These are phyloP conservation scores for Phytophthora fragariae DNA, from an alignment of 352 stramenopile genomes.

Conservation along the genomic window DNA sequence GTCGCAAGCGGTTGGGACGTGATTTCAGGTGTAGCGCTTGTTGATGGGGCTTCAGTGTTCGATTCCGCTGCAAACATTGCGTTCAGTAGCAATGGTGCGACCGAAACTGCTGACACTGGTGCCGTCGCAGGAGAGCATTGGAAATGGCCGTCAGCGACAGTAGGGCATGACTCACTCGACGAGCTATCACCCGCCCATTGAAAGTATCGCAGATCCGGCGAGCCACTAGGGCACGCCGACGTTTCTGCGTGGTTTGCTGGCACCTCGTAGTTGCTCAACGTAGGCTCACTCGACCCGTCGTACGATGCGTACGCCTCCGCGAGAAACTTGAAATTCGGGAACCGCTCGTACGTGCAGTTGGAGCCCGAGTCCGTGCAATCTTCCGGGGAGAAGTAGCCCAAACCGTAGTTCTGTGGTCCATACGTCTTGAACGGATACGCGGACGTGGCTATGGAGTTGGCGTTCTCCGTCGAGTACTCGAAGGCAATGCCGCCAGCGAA, in stretches of 20 bases:
- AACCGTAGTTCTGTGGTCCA: conserved; percentile 76
- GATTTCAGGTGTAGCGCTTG: not conserved
- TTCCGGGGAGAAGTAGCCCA: conserved; percentile 76
- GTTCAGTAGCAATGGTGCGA: not conserved
- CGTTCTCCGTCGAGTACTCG: conserved; percentile 84
- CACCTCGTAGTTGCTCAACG: conserved; percentile 32
- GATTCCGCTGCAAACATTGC: conserved; percentile 1
- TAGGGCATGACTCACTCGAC: conserved; percentile 19
- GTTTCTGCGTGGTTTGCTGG: conserved; percentile 26
- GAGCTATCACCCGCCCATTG: conserved; percentile 16
- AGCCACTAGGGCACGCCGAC: conserved; percentile 27
- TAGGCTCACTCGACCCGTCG: conserved; percentile 41
- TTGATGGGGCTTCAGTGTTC: not conserved
- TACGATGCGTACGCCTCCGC: conserved; percentile 53
- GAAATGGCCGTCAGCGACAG: not conserved
- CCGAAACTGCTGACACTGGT: not conserved
- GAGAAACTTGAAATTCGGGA: conserved; percentile 75
- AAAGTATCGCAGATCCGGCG: conserved; percentile 5
- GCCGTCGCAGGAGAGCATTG: conserved; percentile 11
- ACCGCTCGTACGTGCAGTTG: conserved; percentile 60
- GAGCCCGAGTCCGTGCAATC: conserved; percentile 59
- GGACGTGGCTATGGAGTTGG: conserved; percentile 65
- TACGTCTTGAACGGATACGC: conserved; percentile 74
- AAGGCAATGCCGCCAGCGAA: conserved; percentile 78
- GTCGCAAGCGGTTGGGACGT: not conserved